Evolutionary conservation across 2,329 filamentous ascomycete genomes (phyloP).

Genomic region (Fusarium newnesense): DNA sequence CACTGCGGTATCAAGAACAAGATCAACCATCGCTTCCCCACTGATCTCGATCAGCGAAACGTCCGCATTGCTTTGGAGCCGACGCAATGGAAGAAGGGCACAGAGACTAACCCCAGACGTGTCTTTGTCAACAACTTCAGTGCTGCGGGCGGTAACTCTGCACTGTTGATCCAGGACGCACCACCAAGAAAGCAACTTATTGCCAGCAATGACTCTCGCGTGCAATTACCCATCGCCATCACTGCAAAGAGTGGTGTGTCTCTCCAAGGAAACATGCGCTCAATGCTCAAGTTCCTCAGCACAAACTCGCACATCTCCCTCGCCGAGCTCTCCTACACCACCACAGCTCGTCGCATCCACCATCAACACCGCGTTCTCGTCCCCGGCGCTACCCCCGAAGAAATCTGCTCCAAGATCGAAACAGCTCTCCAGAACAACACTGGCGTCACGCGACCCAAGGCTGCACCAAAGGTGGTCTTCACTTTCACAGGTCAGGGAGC

Average conservation of each 20-base stretch:
- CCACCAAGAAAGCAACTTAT: constrained; percentile 47
- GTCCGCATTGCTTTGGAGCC: constrained; percentile 64
- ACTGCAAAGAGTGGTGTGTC: constrained; percentile 21
- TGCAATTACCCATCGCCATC: constrained; percentile 17
- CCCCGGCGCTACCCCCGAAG: background rate
- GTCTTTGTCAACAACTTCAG: constrained; percentile 75
- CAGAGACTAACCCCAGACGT: constrained; percentile 54
- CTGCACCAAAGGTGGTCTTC: constrained; percentile 45
- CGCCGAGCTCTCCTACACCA: constrained; percentile 64
- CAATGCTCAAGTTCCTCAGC: constrained; percentile 15
- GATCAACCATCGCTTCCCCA: constrained; percentile 59
- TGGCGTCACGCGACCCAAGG: constrained; percentile 23
- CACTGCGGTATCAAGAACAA: constrained; percentile 64
- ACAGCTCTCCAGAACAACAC: constrained; percentile 11
- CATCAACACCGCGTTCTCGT: constrained; percentile 58
- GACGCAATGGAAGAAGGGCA: constrained; percentile 56
- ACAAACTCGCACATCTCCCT: constrained; percentile 41
- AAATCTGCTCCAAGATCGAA: constrained; percentile 20
- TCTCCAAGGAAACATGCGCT: constrained; percentile 17
- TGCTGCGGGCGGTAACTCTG: constrained; percentile 78
- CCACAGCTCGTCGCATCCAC: constrained; percentile 40
- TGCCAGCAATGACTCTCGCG: constrained; percentile 53
- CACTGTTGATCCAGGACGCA: constrained; percentile 69
- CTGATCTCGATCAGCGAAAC: constrained; percentile 52
- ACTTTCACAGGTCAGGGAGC: constrained; percentile 59